Evolutionary conservation across 73 alveolate genomes (phyloP), one percentile per base, ranked within the genome.

Genomic region (Paramecium octaurelia): DNA sequence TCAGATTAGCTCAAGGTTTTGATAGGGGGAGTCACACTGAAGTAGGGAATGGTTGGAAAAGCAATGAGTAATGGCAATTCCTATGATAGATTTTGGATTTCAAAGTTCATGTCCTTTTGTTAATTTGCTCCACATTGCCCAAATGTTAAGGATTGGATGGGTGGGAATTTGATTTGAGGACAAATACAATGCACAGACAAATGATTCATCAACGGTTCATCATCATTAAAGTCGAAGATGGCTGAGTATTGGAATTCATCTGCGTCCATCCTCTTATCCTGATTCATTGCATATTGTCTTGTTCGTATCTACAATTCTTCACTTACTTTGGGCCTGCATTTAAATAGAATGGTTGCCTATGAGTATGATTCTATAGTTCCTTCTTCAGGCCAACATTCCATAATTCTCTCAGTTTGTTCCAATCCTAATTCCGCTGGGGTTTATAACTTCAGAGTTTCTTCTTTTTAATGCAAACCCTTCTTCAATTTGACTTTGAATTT

Each of bases 371-470:
- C 98, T 9, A 98, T 97, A 40, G 92, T 93, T 31, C 99, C 99
- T 76, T 93, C 95, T 48, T 95, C 93, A 5, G 99, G 99, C 76
- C 97, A 98, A 24, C 99, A 95, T 59, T 97, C 97, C 95, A 98
- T 94, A 31, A 98, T 97, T 86, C 99, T 93, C 91, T 97, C 99
- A 1, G 99, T 97, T 88, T 96, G 93, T 85, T 98, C 99, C 70
- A 96, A 93, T 4, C 99, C 99, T 16, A 98, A 98, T 93, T 96
- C 97, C 43, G 93, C 96, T 1, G 99, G 99, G 16, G 98, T 92
- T 4, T 97, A 96, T 42, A 97, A 95, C 90, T 97, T 95, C 46
- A 95, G 86, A 58, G 93, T 92, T 85, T 96, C 97, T 60, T 96
- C 99, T 73, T 92, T 93, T 48, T 97, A 93, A 44, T 97, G 93